These are phyloP conservation scores for Ceratocystis huliohia DNA, from an alignment of 2,329 filamentous ascomycete genomes.

Conservation along the genomic window DNA sequence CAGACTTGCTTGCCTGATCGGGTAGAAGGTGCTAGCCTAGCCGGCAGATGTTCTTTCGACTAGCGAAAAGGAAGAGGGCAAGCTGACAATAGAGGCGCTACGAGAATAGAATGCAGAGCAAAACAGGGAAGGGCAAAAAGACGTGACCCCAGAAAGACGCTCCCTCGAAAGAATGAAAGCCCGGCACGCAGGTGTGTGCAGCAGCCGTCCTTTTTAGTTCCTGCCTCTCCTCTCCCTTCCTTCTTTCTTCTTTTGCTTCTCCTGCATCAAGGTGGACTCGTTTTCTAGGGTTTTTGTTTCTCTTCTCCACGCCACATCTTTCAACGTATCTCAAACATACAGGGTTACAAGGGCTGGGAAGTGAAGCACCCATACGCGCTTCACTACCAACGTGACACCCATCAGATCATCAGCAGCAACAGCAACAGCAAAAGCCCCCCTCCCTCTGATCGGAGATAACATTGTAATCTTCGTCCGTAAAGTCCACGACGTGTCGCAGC, in stretches of 20 bases:
- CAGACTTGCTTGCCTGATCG: too few relatives aligned
- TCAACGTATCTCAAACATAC: background rate
- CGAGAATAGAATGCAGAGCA: background rate
- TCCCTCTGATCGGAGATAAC: too few relatives aligned
- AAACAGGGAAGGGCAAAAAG: background rate
- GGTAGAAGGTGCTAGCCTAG: background rate
- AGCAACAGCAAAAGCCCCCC: too few relatives aligned
- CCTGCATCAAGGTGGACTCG: background rate
- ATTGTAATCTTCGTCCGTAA: too few relatives aligned
- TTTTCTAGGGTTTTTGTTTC: background rate
- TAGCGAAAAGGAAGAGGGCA: background rate
- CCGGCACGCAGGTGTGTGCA: background rate
- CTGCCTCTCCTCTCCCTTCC: background rate
- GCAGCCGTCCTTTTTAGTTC: background rate
- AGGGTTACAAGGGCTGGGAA: background rate
- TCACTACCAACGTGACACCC: too few relatives aligned
- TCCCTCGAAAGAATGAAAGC: background rate
- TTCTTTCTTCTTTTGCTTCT: background rate
- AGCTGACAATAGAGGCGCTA: background rate
- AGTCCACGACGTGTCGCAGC: too few relatives aligned
- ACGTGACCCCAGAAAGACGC: background rate
- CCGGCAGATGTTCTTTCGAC: background rate
- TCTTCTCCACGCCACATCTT: background rate
- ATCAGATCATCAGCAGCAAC: too few relatives aligned
- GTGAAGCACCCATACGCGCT: too few relatives aligned